Evolutionary conservation across 208 protist species (phyloP), one percentile per base, ranked within the genome.

Genomic region (Trypanosoma scelopori): DNA sequence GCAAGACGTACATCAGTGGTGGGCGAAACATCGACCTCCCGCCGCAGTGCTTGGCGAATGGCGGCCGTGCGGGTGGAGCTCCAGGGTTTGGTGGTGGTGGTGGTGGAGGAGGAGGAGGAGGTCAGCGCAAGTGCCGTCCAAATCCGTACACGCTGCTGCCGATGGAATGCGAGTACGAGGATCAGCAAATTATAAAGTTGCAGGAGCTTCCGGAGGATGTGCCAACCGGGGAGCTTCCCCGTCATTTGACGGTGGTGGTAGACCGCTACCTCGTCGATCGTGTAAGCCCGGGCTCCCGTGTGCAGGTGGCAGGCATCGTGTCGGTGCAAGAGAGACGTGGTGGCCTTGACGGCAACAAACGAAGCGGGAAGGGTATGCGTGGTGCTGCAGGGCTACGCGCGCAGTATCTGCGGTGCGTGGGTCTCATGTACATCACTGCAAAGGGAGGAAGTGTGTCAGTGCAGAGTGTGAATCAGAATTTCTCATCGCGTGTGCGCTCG

Each of bases 191-290:
- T 28, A 68, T 98, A 25, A 97, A 97, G 65, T 76, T 98, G 62
- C 96, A 98, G 75, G 96, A 98, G 78, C 76, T 94, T n/a, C 95
- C 94, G 15, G 95, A 98, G 63, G 89, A 94, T 55, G 93, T 98
- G 37, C 94, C 94, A 5, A 97, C 94, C 9, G 97, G 95, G 23
- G 94, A 98, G 63, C 78, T 98, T 28, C 95, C 97, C 18, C 80
- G 92, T 18, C 87, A 94, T 58, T 62, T 98, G 1, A 90, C 79
- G 5, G 78, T 97, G 49, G 76, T 91, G 16, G 78, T 97, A 13
- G 95, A 98, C 47, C 82, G 94, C 47, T 93, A 95, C 60, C 75
- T 98, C 5, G 91, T 97, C 11, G 88, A 99, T 65, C 80, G 86
- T 41, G 85, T 96, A 30, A 97, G 91, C 63, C 97, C 98, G 0